A percentile compares a stretch with the other conserved stretches of the same genome.
Evolutionary conservation across 1,139 yeast genomes (phyloP).

Genomic region (Geotrichum restrictum): DNA sequence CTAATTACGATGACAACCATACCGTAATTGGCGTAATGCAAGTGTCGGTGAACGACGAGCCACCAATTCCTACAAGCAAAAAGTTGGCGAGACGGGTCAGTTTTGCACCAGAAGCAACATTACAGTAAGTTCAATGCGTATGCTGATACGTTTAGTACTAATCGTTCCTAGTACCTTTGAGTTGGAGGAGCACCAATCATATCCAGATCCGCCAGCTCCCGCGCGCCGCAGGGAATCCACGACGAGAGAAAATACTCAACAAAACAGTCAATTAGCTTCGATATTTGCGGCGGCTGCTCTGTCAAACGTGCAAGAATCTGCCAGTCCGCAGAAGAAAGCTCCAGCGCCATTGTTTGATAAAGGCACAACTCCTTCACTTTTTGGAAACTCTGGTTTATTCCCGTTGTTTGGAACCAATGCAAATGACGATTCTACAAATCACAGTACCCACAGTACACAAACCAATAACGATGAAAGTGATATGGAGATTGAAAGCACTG

Average conservation of each 20-base stretch:
- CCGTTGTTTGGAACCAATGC: conserved; percentile 2
- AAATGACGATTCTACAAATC: conserved; percentile 22
- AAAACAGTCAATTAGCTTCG: conserved; percentile 15
- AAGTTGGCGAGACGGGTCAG: conserved; percentile 42
- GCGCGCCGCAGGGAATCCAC: conserved; percentile 12
- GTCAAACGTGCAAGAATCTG: background rate
- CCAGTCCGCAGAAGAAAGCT: conserved; percentile 10
- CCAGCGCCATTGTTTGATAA: conserved; percentile 5
- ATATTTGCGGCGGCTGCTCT: conserved; percentile 9
- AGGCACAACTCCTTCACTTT: conserved; percentile 6
- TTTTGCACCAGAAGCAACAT: conserved; percentile 50
- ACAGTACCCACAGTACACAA: conserved; percentile 4
- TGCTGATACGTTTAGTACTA: background rate
- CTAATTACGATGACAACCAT: conserved; percentile 26
- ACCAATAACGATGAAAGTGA: conserved; percentile 22
- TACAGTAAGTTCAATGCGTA: conserved; percentile 34
- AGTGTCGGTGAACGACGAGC: conserved; percentile 20
- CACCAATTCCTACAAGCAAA: conserved; percentile 19
- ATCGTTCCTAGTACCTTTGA: conserved; percentile 17
- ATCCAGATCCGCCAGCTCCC: conserved; percentile 19
- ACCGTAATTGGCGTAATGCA: conserved; percentile 31
- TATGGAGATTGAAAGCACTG: conserved; percentile 24
- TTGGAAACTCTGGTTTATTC: conserved; percentile 1
- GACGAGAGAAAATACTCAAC: background rate
- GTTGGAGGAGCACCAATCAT: conserved; percentile 17